Base-by-base conservation (phyloP, 352 stramenopile species). In the Globisporangium parvum region DNA sequence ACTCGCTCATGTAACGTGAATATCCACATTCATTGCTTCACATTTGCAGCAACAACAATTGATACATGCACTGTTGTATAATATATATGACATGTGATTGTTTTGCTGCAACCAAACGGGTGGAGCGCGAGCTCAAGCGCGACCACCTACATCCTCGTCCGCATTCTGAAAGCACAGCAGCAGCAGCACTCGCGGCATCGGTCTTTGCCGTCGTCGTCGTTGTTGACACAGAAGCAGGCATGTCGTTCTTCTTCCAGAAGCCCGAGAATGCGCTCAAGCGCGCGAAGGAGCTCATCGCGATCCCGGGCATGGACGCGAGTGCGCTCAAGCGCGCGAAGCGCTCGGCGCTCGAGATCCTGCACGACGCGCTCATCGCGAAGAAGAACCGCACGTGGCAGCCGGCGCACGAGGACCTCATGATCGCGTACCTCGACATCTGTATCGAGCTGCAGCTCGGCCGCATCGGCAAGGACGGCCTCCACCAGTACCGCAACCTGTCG, bases 321-420 rank as follows among this genome's bases (percentile, higher is more conserved):
- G 78, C 88, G 49, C 65, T 85, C 24, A 88, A 88, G 64, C 81
- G 84, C 47, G 82, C 88, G 21, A 95, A 95, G 60, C 75, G 79
- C 60, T 80, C 75, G 49, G 85, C 85, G 50, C 70, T 95, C 23
- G 84, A 95, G 69, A 91, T 88, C 60, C 70, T 93, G 44, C 95
- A 99, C 71, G 93, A 98, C 60, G 91, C 97, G 21, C 77, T 99
- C 46, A 93, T 92, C 53, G 88, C 86, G 62, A 96, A 97, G 65
- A 95, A 96, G 64, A 95, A 98, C 71, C 94, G 96, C 61, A 97
- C 89, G 57, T 99, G 96, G 96, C 95, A 96, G 60, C 89, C 93
- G n/a, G 87, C 87, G 11, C 98, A 98, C 67, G 96, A 99, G 67
- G 85, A 97, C 63, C 96, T 99, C 49, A 98, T 99, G 88, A 74